These are phyloP conservation scores for Atalantia buxifolia DNA, from an alignment of 345 rosid species.

Conservation along the genomic window DNA sequence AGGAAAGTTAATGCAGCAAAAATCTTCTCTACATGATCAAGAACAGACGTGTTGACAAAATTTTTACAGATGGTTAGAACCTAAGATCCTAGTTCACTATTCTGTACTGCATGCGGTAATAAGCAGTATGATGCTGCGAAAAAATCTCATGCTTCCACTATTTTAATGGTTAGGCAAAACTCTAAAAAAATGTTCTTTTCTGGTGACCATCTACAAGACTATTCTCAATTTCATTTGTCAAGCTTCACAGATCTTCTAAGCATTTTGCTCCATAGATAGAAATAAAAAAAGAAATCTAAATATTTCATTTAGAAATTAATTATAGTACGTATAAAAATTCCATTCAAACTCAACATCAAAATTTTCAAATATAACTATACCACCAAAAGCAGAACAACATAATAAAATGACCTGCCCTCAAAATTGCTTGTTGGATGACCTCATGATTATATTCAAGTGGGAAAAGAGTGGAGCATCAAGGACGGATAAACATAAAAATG, in stretches of 20 bases:
- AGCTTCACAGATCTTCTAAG: neutral
- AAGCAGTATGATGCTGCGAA: neutral
- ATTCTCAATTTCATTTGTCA: too few species aligned
- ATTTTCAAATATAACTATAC: neutral
- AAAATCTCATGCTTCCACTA: neutral
- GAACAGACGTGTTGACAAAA: neutral
- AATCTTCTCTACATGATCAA: neutral
- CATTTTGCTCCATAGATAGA: neutral
- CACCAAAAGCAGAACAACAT: neutral
- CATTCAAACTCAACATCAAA: neutral
- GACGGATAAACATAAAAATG: neutral
- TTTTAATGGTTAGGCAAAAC: neutral
- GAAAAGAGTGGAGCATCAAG: neutral
- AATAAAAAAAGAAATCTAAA: neutral
- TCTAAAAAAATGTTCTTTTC: neutral
- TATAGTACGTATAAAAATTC: neutral
- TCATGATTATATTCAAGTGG: neutral
- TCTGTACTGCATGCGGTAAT: neutral
- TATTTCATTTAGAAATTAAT: neutral
- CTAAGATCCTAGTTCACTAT: neutral
- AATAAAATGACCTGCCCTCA: neutral
- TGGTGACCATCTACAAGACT: neutral
- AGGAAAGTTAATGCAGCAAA: neutral
- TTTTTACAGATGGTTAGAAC: neutral
- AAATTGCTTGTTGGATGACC: neutral